phyloP scores from a whole-genome alignment of 2,329 filamentous ascomycete species.

The Dactylonectria estremocensis region DNA sequence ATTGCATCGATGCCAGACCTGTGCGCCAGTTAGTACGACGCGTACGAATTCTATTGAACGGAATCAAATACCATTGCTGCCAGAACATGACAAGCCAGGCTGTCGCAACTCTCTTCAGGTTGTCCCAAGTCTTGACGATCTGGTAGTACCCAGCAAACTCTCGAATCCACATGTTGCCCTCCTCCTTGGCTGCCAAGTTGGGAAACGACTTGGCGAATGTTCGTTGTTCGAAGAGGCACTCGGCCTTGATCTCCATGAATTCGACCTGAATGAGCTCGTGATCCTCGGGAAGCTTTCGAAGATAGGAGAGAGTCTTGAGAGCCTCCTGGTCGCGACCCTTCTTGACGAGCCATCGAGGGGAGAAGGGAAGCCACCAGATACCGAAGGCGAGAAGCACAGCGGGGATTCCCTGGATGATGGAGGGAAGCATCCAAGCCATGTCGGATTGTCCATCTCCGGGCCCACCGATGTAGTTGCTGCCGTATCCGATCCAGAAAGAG shows the following conservation, averaged over 20 bases:
- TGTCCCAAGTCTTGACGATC: slow-evolving; percentile 55
- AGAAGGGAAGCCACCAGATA: slow-evolving; percentile 86
- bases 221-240: slow-evolving; percentile 82
- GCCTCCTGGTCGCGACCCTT: slow-evolving; percentile 80
- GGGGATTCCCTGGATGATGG: slow-evolving; percentile 61
- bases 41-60: neutral
- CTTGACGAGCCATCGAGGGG: slow-evolving; percentile 82
- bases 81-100: slow-evolving; percentile 76
- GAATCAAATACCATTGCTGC: slow-evolving; percentile 59
- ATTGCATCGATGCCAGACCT: slow-evolving; percentile 52
- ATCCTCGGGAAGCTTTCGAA: slow-evolving; percentile 73
- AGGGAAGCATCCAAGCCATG: slow-evolving; percentile 61
- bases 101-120: slow-evolving; percentile 75
- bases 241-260: slow-evolving; percentile 87
- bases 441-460: slow-evolving; percentile 60
- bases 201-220: slow-evolving; percentile 73
- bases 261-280: slow-evolving; percentile 81
- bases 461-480: slow-evolving; percentile 64
- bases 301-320: slow-evolving; percentile 65
- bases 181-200: slow-evolving; percentile 57
- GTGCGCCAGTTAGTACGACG: slow-evolving; percentile 34
- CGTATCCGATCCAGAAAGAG: slow-evolving; percentile 64
- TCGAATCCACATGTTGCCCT: slow-evolving; percentile 58
- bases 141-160: slow-evolving; percentile 66
- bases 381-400: slow-evolving; percentile 73